Evolutionary conservation across 129 eudicot genomes (phyloP).

Genomic region (Flaveria trinervia): DNA sequence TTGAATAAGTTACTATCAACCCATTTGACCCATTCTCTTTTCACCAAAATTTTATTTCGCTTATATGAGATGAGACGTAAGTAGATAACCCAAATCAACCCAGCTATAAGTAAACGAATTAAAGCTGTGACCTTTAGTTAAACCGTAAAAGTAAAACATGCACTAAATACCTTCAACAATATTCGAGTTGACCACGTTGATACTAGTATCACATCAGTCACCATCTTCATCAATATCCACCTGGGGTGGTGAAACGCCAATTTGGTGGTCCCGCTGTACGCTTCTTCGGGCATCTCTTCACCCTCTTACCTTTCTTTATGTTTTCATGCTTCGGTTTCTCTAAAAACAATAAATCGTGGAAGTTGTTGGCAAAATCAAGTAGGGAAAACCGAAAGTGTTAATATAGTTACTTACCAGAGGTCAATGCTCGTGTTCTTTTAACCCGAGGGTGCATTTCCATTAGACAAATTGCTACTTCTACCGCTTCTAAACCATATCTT

Average conservation of each 20-base stretch:
- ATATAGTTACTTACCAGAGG: constrained; percentile 20
- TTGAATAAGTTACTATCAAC: not conserved
- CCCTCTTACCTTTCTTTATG: constrained; percentile 5
- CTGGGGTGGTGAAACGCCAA: not conserved
- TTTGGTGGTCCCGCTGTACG: not conserved
- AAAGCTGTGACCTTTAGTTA: not conserved
- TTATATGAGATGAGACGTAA: too few species aligned
- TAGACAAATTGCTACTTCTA: constrained; percentile 21
- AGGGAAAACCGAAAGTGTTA: constrained; percentile 1
- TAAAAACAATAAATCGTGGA: not conserved
- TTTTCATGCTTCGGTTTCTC: constrained; percentile 7
- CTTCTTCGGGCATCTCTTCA: constrained; percentile 6
- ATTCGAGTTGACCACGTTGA: not conserved
- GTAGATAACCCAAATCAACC: too few species aligned
- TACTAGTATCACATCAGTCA: constrained; percentile 1
- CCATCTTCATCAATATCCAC: constrained; percentile 6
- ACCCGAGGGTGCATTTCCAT: constrained; percentile 28
- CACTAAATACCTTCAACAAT: constrained; percentile 10
- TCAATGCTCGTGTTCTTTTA: constrained; percentile 3
- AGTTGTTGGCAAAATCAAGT: not conserved
- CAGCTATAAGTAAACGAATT: not conserved
- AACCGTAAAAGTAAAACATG: not conserved
- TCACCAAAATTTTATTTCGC: too few species aligned
- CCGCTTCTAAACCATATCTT: constrained; percentile 26
- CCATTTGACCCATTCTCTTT: not conserved